Base-by-base conservation (phyloP, 2,329 filamentous ascomycete species). In the Colletotrichum musae region DNA sequence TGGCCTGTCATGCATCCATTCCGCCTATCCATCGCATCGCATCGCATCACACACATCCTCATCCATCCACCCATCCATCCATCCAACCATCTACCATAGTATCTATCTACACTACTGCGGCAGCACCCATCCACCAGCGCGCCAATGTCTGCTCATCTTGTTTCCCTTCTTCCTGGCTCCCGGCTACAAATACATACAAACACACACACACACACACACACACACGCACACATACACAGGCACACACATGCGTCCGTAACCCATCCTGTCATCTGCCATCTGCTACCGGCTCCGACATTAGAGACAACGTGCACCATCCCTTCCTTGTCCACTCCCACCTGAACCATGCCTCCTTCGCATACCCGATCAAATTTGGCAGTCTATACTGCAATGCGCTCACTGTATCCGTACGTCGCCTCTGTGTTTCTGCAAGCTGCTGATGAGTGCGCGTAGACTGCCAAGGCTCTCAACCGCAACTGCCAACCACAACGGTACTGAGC, bases 331-430 rank as follows among this genome's bases (percentile, higher is more conserved):
- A 70, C 68, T 63, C 52, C 58, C 68, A 70, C 68, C 68, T 70
- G 68, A 70, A 70, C 68, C 68, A 68, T 63, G 53, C 68, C 64
- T 70, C 68, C 68, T 70, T 70, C 58, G 43, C 58, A 58, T 58
- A 57, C 64, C 68, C 68, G 58, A 50, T 68, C 58, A 68, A 70
- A 70, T 70, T 70, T 70, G 47, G 57, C 21, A 53, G 57, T 52
- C 57, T 43, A 26, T 57, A n/a, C 45, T 59, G 54, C 28, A 45
- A 16, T 16, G n/a, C 41, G 52, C 32, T 45, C 47, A 18, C 18
- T 50, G 47, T 50, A 18, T 18, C 4, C 32, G 32, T 7, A 36
- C 32, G 10, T 7, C 32, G 3, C 32, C 7, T 36, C 10, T 36
- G 7, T 36, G 7, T 36, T 10, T 36, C 32, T 32, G 28, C 28